These are phyloP conservation scores for Daldinia loculata DNA, from an alignment of 495 filamentous ascomycete species.

Conservation along the genomic window DNA sequence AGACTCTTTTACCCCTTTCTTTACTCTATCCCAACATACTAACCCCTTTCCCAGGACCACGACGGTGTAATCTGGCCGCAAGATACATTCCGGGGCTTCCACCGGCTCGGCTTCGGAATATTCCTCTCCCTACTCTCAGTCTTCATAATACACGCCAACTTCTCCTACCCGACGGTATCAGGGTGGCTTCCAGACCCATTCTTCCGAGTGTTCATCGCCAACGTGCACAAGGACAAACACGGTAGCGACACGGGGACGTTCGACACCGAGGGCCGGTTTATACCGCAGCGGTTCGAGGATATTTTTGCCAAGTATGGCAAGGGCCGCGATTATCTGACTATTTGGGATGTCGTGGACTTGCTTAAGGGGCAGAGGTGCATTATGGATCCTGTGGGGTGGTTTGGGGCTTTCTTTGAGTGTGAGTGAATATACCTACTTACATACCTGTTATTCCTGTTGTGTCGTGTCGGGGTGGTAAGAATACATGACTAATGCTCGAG, in stretches of 20 bases:
- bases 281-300: slow-evolving; percentile 66
- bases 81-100: slow-evolving; percentile 65
- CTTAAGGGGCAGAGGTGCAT: slow-evolving; percentile 54
- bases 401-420: slow-evolving; percentile 54
- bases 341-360: slow-evolving; percentile 47
- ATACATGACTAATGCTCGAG: background rate
- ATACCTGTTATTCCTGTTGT: background rate
- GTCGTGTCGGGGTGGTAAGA: background rate
- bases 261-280: slow-evolving; percentile 63
- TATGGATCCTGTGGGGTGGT: slow-evolving; percentile 59
- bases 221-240: slow-evolving; percentile 67
- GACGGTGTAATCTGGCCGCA: slow-evolving; percentile 63
- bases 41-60: slow-evolving; percentile 40
- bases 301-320: slow-evolving; percentile 64
- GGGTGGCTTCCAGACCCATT: slow-evolving; percentile 57
- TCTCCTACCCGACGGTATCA: slow-evolving; percentile 61
- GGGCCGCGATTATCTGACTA: slow-evolving; percentile 43
- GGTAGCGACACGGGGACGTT: slow-evolving; percentile 63
- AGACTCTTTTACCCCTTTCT: background rate
- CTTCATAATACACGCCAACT: slow-evolving; percentile 58
- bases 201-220: slow-evolving; percentile 60
- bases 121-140: slow-evolving; percentile 54
- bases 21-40: slow-evolving; percentile 23
- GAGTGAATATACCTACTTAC: background rate
- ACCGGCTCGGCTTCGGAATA: slow-evolving; percentile 59